Evolutionary conservation across 2,329 filamentous ascomycete species (phyloP).

Genomic region (Cryphonectria parasitica): DNA sequence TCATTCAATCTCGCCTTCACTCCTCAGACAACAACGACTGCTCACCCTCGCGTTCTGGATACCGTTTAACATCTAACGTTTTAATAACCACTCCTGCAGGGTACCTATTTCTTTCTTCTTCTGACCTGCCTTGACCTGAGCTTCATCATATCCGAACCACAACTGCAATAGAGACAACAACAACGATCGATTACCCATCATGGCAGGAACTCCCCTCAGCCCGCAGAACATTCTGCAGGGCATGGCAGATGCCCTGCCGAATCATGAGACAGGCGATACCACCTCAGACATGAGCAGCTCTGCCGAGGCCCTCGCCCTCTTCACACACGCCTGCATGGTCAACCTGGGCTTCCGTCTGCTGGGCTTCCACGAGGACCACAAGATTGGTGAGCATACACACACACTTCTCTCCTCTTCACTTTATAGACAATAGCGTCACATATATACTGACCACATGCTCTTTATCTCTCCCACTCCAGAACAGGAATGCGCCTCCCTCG

Average conservation of each 20-base stretch:
- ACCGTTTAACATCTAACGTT: background rate
- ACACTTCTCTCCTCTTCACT: background rate
- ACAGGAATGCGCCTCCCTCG: constrained; percentile 58
- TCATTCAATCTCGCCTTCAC: background rate
- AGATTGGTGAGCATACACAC: constrained; percentile 58
- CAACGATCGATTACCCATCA: constrained; percentile 10
- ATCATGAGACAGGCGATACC: constrained; percentile 55
- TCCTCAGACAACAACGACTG: background rate
- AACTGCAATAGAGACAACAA: background rate
- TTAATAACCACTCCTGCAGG: background rate
- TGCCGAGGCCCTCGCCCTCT: constrained; percentile 82
- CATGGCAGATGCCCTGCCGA: constrained; percentile 65
- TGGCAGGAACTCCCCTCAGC: constrained; percentile 43
- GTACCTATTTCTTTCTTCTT: too few species aligned
- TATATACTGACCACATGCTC: background rate
- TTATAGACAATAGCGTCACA: constrained; percentile 24
- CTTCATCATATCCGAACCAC: background rate
- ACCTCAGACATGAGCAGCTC: constrained; percentile 69
- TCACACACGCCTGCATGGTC: constrained; percentile 81
- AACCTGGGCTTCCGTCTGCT: constrained; percentile 79
- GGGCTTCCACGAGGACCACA: constrained; percentile 83
- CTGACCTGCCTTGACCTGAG: background rate
- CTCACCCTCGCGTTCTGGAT: background rate
- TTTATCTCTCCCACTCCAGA: constrained; percentile 43
- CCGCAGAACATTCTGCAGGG: constrained; percentile 52